Conservation (phyloP, 2,329 filamentous ascomycete genomes). For the Calycina herbarum region DNA sequence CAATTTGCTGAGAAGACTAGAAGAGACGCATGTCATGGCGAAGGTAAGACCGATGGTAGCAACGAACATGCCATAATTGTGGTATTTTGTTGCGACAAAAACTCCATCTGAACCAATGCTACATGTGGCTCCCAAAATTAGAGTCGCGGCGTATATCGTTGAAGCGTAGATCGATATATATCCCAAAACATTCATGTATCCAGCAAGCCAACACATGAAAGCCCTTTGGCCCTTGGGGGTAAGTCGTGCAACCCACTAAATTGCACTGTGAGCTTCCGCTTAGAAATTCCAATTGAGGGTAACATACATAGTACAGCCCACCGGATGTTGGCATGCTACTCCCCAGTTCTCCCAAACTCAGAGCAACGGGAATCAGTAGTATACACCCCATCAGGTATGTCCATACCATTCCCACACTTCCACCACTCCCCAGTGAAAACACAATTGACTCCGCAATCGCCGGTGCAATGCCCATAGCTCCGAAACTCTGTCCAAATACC, state of each 20-base stretch:
- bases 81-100: slow-evolving; percentile 34
- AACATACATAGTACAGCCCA: slow-evolving; percentile 36
- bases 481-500: slow-evolving; percentile 37
- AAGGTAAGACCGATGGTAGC: slow-evolving; percentile 36
- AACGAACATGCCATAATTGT: slow-evolving; percentile 37
- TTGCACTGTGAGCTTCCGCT: not conserved
- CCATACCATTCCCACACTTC: slow-evolving; percentile 37
- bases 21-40: slow-evolving; percentile 37
- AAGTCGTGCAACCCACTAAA: slow-evolving; percentile 37
- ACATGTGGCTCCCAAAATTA: slow-evolving; percentile 34
- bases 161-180: slow-evolving; percentile 39
- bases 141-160: slow-evolving; percentile 37
- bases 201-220: slow-evolving; percentile 39
- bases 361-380: slow-evolving; percentile 35
- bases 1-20: slow-evolving; percentile 31
- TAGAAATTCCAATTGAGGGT: not conserved
- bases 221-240: slow-evolving; percentile 34
- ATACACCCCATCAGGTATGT: slow-evolving; percentile 36
- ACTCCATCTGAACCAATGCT: slow-evolving; percentile 31
- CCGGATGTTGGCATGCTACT: slow-evolving; percentile 38
- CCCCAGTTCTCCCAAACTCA: slow-evolving; percentile 36
- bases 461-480: slow-evolving; percentile 38
- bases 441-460: slow-evolving; percentile 37
- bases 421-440: slow-evolving; percentile 35
- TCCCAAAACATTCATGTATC: slow-evolving; percentile 38